Evolutionary conservation across 108 stramenopile species (phyloP), one percentile per base, ranked within the genome.

Genomic region (Epithemia pelagica): DNA sequence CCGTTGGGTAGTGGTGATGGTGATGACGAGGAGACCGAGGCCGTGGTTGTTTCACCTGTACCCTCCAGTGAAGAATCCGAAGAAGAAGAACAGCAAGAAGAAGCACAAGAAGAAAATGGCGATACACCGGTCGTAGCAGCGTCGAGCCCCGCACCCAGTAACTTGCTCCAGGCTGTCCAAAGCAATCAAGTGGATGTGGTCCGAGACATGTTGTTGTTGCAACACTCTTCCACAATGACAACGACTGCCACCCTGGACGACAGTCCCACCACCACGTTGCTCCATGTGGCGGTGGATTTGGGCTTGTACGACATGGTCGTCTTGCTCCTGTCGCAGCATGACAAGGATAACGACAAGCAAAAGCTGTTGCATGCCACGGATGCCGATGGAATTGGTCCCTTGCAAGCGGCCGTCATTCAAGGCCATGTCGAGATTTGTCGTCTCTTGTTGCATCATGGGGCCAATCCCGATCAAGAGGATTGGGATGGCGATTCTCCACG

Each of bases 201-300:
- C n/a, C n/a, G n/a, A n/a, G n/a, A n/a, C n/a, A n/a, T n/a, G n/a
- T n/a, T n/a, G n/a, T n/a, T n/a, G n/a, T n/a, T n/a, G n/a, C 5
- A 46, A 46, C 37, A 10, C 37, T 46, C 15, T 46, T 46, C 37
- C 37, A 46, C 37, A 46, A 46, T 15, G 15, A 46, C 37, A 46
- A 46, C 37, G 15, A 46, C 37, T n/a, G n/a, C n/a, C n/a, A n/a
- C n/a, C n/a, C n/a, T n/a, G n/a, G n/a, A n/a, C n/a, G n/a, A n/a
- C n/a, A n/a, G n/a, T 23, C 37, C 37, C 37, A 46, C 37, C 37
- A 64, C 65, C 2, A 87, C 87, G 8, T 82, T 87, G 0, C 62
- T 94, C 19, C 93, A 94, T 73, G 70, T 90, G 63, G 83, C 85
- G 8, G 86, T 87, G 2, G 93, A 94, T 68, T 73, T 75, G 26